Evolutionary conservation across 495 filamentous ascomycete species (phyloP).

Genomic region (Saxophila tyrrhenica): DNA sequence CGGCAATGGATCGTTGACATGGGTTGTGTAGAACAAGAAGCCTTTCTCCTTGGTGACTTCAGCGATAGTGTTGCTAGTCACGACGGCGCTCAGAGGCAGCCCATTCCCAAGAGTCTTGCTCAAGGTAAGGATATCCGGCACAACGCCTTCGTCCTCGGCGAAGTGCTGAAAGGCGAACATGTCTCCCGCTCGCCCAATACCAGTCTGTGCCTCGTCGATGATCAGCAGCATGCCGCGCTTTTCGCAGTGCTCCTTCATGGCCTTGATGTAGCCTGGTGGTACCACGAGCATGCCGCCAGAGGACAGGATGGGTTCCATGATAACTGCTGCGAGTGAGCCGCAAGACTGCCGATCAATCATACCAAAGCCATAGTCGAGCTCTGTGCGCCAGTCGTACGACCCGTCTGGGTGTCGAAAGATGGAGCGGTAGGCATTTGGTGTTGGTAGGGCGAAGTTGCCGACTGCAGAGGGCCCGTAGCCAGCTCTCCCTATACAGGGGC

Average conservation of each 20-base stretch:
- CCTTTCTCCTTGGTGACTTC: conserved; percentile 27
- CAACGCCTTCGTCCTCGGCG: conserved; percentile 27
- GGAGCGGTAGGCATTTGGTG: conserved; percentile 44
- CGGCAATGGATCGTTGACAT: conserved; percentile 44
- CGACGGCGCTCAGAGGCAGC: conserved; percentile 40
- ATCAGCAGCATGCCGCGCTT: conserved; percentile 43
- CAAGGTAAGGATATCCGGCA: conserved; percentile 43
- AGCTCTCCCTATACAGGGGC: too few relatives aligned
- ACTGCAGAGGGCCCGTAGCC: conserved; percentile 20
- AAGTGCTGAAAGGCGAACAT: conserved; percentile 40
- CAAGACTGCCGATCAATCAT: conserved; percentile 41
- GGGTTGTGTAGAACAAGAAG: conserved; percentile 36
- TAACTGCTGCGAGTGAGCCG: conserved; percentile 44
- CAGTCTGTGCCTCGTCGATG: conserved; percentile 46
- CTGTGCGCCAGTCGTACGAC: conserved; percentile 45
- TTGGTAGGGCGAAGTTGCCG: conserved; percentile 37
- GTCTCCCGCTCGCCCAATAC: conserved; percentile 39
- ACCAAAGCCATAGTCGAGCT: conserved; percentile 43
- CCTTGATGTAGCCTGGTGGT: conserved; percentile 37
- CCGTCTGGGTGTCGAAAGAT: conserved; percentile 39
- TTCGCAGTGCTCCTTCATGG: conserved; percentile 37
- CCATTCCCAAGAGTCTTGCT: conserved; percentile 47
- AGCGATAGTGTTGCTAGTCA: conserved; percentile 39
- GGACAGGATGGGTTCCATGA: conserved; percentile 44
- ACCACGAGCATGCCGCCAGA: conserved; percentile 41